Percentiles rank a stretch among this genome's conserved stretches.
phyloP scores from a whole-genome alignment of 495 filamentous ascomycete genomes.

The Neurospora sp. region DNA sequence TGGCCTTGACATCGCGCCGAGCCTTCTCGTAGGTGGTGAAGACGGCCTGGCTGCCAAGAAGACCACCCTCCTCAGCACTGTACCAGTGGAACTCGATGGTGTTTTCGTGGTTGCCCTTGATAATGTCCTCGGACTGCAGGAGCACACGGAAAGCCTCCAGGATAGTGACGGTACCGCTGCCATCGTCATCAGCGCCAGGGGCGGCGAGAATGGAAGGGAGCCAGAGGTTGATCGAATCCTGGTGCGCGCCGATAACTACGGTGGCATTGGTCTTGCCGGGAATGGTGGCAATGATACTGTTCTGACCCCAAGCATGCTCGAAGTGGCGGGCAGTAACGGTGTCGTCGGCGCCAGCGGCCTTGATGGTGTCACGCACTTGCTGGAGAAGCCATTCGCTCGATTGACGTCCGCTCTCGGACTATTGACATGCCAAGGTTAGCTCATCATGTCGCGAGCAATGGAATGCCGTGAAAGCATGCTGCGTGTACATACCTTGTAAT shows the following conservation, averaged over 20 bases:
- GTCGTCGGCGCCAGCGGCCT: conserved; percentile 56
- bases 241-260: conserved; percentile 55
- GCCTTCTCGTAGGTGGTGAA: conserved; percentile 74
- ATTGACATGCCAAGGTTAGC: conserved; percentile 54
- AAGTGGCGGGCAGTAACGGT: conserved; percentile 64
- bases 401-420: conserved; percentile 75
- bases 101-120: conserved; percentile 54
- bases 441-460: neutral
- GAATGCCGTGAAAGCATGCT: neutral
- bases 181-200: conserved; percentile 52
- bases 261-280: conserved; percentile 81
- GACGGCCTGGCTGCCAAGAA: conserved; percentile 84
- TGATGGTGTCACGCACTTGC: conserved; percentile 63
- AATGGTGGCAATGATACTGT: conserved; percentile 84
- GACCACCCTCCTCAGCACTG: conserved; percentile 87
- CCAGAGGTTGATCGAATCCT: conserved; percentile 81
- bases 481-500: conserved; percentile 18
- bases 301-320: conserved; percentile 79
- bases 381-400: conserved; percentile 81
- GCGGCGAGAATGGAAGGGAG: conserved; percentile 70
- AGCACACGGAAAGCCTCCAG: conserved; percentile 52
- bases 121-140: conserved; percentile 38
- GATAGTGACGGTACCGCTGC: conserved; percentile 50
- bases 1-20: conserved; percentile 75
- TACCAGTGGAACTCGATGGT: conserved; percentile 99